Evolutionary conservation across 768 basidiomycete species (phyloP).

Genomic region (Tricholoma saponaceum): DNA sequence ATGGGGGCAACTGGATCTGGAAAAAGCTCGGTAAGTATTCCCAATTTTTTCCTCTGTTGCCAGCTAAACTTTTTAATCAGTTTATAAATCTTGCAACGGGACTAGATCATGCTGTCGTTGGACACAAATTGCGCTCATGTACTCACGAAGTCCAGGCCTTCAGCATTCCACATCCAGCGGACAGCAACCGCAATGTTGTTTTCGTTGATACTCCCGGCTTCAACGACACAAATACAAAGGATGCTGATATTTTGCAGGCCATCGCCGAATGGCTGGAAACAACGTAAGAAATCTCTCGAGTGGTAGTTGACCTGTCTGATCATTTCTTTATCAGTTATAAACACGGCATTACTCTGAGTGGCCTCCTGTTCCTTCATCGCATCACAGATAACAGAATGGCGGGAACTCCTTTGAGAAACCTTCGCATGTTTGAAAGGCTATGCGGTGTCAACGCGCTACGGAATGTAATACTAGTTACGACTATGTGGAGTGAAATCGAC

Average conservation of each 20-base stretch:
- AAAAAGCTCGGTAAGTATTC: background rate
- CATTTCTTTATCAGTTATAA: background rate
- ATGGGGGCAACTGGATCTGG: slow-evolving; percentile 1
- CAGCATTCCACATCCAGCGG: background rate
- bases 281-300: background rate
- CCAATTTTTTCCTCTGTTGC: background rate
- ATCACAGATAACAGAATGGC: slow-evolving; percentile 1
- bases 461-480: slow-evolving; percentile 1
- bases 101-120: background rate
- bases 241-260: background rate
- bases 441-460: background rate
- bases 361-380: background rate
- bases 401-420: background rate
- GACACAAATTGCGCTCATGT: background rate
- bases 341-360: background rate
- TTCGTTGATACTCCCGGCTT: slow-evolving; percentile 2
- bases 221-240: background rate
- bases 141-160: background rate
- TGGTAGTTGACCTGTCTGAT: background rate
- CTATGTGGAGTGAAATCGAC: slow-evolving; percentile 1
- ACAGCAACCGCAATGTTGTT: background rate
- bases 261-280: slow-evolving; percentile 1
- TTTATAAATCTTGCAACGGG: slow-evolving; percentile 1
- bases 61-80: background rate
- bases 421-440: background rate